Base-by-base conservation (phyloP, 2,329 filamentous ascomycete species). In the Phialophora verrucosa region DNA sequence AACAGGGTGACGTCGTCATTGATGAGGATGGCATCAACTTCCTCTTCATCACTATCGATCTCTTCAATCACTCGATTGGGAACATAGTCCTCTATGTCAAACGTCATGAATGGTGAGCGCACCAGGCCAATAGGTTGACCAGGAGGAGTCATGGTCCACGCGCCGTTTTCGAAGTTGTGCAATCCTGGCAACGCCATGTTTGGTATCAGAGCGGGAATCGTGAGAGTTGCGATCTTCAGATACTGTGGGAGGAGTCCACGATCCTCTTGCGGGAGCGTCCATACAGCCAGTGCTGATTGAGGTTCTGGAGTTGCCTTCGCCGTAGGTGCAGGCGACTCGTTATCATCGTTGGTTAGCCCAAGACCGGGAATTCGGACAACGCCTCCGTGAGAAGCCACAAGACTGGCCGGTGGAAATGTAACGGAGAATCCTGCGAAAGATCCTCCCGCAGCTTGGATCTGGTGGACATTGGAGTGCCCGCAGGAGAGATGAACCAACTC, bases 91-190 rank as follows among this genome's bases (percentile, higher is more conserved):
- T 3, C 14, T 44, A n/a, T 4, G 4, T 51, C 49, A 17, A 51
- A 51, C 27, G 25, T 14, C 20, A 27, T 51, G 20, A 29, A 12
- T 27, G 20, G 49, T 29, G 49, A 51, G 23, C 47, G 58, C 14
- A 50, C 47, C 25, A 61, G 47, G 6, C 47, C 58, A 14, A 61
- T n/a, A 14, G 20, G 17, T 17, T 61, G 47, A 8, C 58, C 47
- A n/a, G 58, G 47, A 17, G 25, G 49, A 14, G 47, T 29, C 47
- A 42, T 38, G n/a, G 58, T 53, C 25, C 14, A 10, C 23, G 58
- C 47, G 7, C 58, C 58, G 8, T 61, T 53, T 11, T 12, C 42
- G 47, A 53, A 53, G 10, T 2, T 17, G 42, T 59, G 56, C n/a
- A 59, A 42, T 20, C 11, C 7, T 49, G 38, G 35, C n/a, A 5